Base-by-base conservation (phyloP, 1,284 basidiomycete genomes). In the Fomitopsis schrenkii region DNA sequence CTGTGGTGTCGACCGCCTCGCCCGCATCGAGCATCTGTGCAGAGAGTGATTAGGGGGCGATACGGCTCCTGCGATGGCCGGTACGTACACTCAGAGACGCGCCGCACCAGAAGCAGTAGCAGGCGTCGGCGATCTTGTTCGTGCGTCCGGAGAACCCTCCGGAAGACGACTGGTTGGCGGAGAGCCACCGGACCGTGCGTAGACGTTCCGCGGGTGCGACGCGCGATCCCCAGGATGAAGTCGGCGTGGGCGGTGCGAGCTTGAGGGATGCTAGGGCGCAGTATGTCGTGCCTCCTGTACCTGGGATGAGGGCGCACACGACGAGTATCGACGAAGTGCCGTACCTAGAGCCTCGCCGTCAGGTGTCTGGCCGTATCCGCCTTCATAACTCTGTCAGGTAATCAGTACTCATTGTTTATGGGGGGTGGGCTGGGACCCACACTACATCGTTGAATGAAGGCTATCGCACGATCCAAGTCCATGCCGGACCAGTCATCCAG, bases 101-200 rank as follows among this genome's bases (percentile, higher is more conserved):
- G 2, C 91, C 90, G 67, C 91, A 93, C 95, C 95, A 98, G 74
- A 97, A 97, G 66, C 91, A 93, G 74, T 98, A 98, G 73, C 95
- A 98, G 1, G 94, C 92, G 69, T 98, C 95, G 12, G 90, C 85
- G 5, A 83, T 79, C 75, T 98, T 98, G 62, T 87, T 88, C 2
- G 93, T 94, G 14, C 95, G 83, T 1, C 95, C 95, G 67, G 88
- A 80, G 71, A 95, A 96, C 0, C 95, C 95, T 0, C 93, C 92
- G 4, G 77, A 77, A 1, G 68, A 59, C 33, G 83, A 78, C 70
- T 95, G 92, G 55, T 90, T 88, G 57, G 87, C 84, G 12, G 86
- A 69, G 1, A 95, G 79, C 94, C 94, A 97, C 19, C 87, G 80
- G n/a, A 90, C 75, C 0, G 89, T 89, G 55, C 78, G 74, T 17